Conservation (phyloP, 805 yeast genomes). For the Starmerella khaoyaiensis region DNA sequence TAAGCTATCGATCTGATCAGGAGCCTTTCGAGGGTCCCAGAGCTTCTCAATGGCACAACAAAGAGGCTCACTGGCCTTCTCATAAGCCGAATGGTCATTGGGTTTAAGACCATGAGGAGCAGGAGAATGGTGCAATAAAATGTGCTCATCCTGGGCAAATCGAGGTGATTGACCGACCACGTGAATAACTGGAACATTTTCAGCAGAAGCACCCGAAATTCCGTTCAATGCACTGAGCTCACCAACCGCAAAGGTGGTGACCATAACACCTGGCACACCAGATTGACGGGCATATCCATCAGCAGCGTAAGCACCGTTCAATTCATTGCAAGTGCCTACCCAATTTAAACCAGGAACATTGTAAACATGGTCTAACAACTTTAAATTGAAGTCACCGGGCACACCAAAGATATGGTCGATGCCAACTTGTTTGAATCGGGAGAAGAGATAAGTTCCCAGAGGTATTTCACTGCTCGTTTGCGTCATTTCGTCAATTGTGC, state of each 20-base stretch:
- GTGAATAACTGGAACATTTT: slow-evolving; percentile 64
- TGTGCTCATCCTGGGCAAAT: slow-evolving; percentile 28
- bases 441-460: slow-evolving; percentile 27
- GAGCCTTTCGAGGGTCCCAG: slow-evolving; percentile 35
- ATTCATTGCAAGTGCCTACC: slow-evolving; percentile 79
- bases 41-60: slow-evolving; percentile 46
- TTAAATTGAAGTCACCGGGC: slow-evolving; percentile 36
- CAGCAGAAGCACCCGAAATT: slow-evolving; percentile 70
- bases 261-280: slow-evolving; percentile 49
- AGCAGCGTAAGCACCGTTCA: slow-evolving; percentile 79
- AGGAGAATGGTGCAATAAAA: slow-evolving; percentile 31
- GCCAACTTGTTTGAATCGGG: slow-evolving; percentile 29
- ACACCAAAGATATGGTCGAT: slow-evolving; percentile 31
- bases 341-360: slow-evolving; percentile 41
- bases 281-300: slow-evolving; percentile 73
- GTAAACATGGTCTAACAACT: slow-evolving; percentile 31
- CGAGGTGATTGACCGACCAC: slow-evolving; percentile 65
- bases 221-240: slow-evolving; percentile 79
- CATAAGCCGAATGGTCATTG: slow-evolving; percentile 58
- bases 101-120: slow-evolving; percentile 28
- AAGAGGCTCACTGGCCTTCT: slow-evolving; percentile 44
- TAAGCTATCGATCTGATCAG: slow-evolving; percentile 55
- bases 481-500: neutral
- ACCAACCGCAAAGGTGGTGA: slow-evolving; percentile 81
- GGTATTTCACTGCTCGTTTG: slow-evolving; percentile 16